Conservation (phyloP, 164 flowering plant genomes). For the Brasenia schreberi region DNA sequence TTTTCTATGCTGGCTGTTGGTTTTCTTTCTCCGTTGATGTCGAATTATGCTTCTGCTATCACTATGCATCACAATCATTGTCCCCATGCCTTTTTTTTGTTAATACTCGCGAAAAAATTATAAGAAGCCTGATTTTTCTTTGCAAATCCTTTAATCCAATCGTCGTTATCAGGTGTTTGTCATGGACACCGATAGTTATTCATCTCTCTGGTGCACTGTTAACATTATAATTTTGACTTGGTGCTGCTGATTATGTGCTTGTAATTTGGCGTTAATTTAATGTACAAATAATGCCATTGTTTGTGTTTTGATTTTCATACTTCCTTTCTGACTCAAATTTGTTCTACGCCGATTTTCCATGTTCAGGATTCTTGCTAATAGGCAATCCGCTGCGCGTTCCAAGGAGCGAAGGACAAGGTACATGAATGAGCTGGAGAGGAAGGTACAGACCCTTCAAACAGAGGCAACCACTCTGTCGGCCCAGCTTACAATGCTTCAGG, state of each 20-base stretch:
- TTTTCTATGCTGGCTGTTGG: not conserved
- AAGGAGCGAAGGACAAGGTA: constrained; percentile 83
- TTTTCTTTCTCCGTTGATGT: no score
- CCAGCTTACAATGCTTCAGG: constrained; percentile 67
- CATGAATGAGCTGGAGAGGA: constrained; percentile 23
- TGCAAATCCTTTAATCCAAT: no score
- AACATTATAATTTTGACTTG: not conserved
- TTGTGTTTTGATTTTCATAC: no score
- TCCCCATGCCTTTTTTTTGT: no score
- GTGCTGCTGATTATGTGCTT: not conserved
- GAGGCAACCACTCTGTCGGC: constrained; percentile 18
- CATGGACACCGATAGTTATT: not conserved
- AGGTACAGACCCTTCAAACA: constrained; percentile 15
- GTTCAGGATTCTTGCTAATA: constrained; percentile 81
- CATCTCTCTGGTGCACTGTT: not conserved
- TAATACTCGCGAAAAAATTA: no score
- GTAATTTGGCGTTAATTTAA: not conserved
- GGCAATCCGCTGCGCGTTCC: constrained; percentile 94
- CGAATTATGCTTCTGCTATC: no score
- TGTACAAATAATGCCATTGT: not conserved
- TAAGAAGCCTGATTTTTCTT: no score
- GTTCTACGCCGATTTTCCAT: not conserved
- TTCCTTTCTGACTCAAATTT: not conserved
- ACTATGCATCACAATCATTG: no score
- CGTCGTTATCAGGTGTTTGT: not conserved